Conservation (phyloP, 2,329 filamentous ascomycete species). For the Pseudogymnoascus sp. region DNA sequence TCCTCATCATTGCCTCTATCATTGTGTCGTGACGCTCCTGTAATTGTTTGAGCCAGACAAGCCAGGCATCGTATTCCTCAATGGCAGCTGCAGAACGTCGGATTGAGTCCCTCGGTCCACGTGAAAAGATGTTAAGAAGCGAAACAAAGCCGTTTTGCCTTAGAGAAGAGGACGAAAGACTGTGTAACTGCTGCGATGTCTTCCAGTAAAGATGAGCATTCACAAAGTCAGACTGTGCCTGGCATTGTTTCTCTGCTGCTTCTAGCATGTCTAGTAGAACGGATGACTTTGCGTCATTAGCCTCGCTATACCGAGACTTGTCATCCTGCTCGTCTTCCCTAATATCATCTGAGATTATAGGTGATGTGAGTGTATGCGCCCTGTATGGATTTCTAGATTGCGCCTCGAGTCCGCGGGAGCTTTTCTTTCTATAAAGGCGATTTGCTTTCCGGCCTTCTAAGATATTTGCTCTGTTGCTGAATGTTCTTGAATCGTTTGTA, state of each 20-base stretch:
- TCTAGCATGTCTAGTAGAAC: slow-evolving; percentile 67
- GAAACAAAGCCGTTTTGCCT: slow-evolving; percentile 63
- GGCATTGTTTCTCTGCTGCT: slow-evolving; percentile 68
- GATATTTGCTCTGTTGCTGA: slow-evolving; percentile 61
- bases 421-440: slow-evolving; percentile 51
- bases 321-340: slow-evolving; percentile 17
- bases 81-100: slow-evolving; percentile 64
- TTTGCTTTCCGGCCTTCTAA: slow-evolving; percentile 46
- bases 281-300: slow-evolving; percentile 38
- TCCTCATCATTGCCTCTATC: slow-evolving; percentile 67
- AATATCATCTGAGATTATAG: neutral
- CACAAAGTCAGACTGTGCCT: slow-evolving; percentile 74
- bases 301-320: slow-evolving; percentile 24
- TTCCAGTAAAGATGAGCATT: slow-evolving; percentile 81
- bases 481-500: slow-evolving; percentile 52
- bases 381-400: slow-evolving; percentile 55
- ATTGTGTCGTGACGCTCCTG: slow-evolving; percentile 69
- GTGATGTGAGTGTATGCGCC: slow-evolving; percentile 8
- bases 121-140: slow-evolving; percentile 65
- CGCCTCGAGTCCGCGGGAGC: slow-evolving; percentile 40
- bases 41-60: slow-evolving; percentile 76
- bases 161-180: slow-evolving; percentile 52
- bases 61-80: slow-evolving; percentile 73
- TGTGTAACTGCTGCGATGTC: slow-evolving; percentile 66
- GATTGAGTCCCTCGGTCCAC: slow-evolving; percentile 63